Conservation (phyloP, 768 basidiomycete genomes). For the Thelephora aurantiotincta region DNA sequence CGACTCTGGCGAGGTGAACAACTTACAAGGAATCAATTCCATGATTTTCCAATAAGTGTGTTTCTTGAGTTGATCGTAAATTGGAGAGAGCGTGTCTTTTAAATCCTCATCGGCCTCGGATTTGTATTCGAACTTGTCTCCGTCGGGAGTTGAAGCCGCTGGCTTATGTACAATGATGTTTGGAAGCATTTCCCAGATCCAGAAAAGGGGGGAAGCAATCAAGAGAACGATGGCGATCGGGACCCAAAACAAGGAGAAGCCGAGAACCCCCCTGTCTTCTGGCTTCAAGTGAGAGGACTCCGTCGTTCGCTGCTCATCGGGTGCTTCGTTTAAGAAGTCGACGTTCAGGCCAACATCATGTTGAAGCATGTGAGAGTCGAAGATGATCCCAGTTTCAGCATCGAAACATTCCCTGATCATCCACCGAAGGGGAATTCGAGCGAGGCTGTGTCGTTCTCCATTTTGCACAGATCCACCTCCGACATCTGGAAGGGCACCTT, state of each 20-base stretch:
- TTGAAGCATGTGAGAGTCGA: conserved; percentile 12
- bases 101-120: conserved; percentile 11
- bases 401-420: conserved; percentile 21
- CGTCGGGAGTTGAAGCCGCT: too few species aligned
- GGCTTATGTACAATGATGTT: too few species aligned
- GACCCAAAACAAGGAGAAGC: neutral
- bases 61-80: conserved; percentile 12
- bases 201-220: too few species aligned
- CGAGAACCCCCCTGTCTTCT: neutral
- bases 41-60: too few species aligned
- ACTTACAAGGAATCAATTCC: too few species aligned
- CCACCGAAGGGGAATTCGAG: conserved; percentile 20
- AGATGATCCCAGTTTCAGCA: conserved; percentile 14
- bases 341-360: conserved; percentile 8
- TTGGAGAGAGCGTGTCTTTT: conserved; percentile 8
- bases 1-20: too few species aligned
- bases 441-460: conserved; percentile 10
- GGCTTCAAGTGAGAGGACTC: neutral
- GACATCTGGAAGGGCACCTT: conserved; percentile 11
- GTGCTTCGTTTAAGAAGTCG: neutral
- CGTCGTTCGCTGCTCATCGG: neutral
- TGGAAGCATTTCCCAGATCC: neutral
- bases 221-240: too few species aligned
- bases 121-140: too few species aligned
- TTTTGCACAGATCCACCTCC: conserved; percentile 19